phyloP scores from a whole-genome alignment of 192 early-diverging fungal species.

The Bifiguratus adelaidae region DNA sequence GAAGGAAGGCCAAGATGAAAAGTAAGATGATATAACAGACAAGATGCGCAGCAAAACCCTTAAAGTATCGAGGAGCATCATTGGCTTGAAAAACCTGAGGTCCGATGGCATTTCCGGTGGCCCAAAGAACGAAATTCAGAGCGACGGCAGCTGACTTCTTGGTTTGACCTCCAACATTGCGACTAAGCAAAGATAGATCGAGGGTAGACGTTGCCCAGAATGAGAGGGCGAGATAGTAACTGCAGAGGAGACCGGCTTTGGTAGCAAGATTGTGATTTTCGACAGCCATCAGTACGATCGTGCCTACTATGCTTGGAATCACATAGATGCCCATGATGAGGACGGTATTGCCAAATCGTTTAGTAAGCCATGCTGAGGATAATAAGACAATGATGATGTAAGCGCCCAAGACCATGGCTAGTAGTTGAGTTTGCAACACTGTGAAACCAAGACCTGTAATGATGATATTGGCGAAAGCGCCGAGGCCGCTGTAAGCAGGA shows the following conservation, averaged over 20 bases:
- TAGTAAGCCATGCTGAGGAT: conserved; percentile 3
- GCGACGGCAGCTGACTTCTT: conserved; percentile 7
- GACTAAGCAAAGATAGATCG: conserved; percentile 4
- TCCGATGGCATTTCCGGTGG: conserved; percentile 8
- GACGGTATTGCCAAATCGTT: conserved; percentile 1
- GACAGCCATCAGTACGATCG: conserved; percentile 9
- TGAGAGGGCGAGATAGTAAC: conserved; percentile 7
- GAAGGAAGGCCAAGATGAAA: background rate
- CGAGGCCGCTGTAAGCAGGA: no score
- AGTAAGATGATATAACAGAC: conserved; percentile 5
- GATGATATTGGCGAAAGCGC: conserved; percentile 8
- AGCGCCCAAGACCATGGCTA: conserved; percentile 6
- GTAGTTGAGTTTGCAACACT: conserved; percentile 8
- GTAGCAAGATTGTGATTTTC: conserved; percentile 3
- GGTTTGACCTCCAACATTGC: conserved; percentile 12
- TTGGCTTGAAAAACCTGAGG: background rate
- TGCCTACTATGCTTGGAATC: conserved; percentile 8
- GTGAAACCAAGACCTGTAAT: conserved; percentile 9
- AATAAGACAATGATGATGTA: conserved; percentile 6
- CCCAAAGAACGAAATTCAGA: conserved; percentile 9
- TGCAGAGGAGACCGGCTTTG: conserved; percentile 4
- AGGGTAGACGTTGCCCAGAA: conserved; percentile 11
- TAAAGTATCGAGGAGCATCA: conserved; percentile 7
- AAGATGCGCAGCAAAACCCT: conserved; percentile 7
- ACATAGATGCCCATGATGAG: conserved; percentile 7